Evolutionary conservation across 179 eudicot genomes (phyloP), one percentile per base, ranked within the genome.

Genomic region (Silene vulgaris): DNA sequence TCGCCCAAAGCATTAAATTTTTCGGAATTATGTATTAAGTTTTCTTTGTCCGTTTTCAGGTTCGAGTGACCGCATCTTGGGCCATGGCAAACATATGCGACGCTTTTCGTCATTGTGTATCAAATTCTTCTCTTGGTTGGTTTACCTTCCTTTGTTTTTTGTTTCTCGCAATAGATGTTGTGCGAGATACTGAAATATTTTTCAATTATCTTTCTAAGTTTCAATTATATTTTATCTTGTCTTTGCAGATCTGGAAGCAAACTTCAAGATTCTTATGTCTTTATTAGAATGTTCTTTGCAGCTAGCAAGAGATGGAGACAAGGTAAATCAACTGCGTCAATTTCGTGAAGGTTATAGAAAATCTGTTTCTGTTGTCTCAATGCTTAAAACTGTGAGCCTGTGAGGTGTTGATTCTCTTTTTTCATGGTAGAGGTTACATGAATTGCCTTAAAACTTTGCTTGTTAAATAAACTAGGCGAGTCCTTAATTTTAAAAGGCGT

Each of bases 41-140:
- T 66, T 40, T 8, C 17, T 61, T 23, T 37, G 8, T 65, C 20
- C 13, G 37, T 63, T 81, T 82, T 75, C 82, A 93, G 98, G 99
- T 95, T 23, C 96, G 98, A 26, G 86, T 94, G 73, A 87, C 96
- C 74, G 94, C 99, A 75, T 89, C 99, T 28, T 95, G 99, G 99
- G 97, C 99, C 78, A 77, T 95, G 75, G 99, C 99, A 52, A 95
- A 92, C 83, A 88, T 92, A 69, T 89, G 97, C 82, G 97, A 90
- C 77, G 87, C 97, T 79, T 84, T 92, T 32, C 86, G 91, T 30
- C 93, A 92, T 75, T 78, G 78, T 73, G 65, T 81, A 60, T 76
- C 84, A 81, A 86, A 74, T 73, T 79, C 76, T 76, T 75, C 81
- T 61, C 72, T 84, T 69, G 86, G 80, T 84, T 20, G 29, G 72